Evolutionary conservation across 2,329 filamentous ascomycete genomes (phyloP).

Genomic region (Fusarium albidum): DNA sequence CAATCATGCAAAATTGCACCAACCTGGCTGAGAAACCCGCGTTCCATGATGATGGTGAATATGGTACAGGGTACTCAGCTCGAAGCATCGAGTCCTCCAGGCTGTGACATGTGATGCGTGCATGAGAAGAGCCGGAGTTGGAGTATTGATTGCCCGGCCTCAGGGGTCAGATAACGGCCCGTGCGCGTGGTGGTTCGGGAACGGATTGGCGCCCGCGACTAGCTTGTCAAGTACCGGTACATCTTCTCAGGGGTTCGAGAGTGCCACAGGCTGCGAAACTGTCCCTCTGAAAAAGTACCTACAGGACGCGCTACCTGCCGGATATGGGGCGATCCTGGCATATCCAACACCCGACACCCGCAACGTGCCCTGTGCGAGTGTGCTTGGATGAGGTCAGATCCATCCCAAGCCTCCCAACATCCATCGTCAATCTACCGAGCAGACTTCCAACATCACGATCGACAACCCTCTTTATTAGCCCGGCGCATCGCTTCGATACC

Average conservation of each 20-base stretch:
- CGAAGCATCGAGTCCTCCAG: not conserved
- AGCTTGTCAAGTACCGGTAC: slow-evolving; percentile 19
- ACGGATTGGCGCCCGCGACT: slow-evolving; percentile 14
- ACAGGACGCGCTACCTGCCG: slow-evolving; percentile 8
- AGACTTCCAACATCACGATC: slow-evolving; percentile 37
- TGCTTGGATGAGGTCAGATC: slow-evolving; percentile 34
- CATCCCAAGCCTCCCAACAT: slow-evolving; percentile 36
- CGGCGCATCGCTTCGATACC: slow-evolving; percentile 19
- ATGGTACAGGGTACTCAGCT: too few relatives aligned
- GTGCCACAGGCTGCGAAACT: not conserved
- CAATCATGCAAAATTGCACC: not conserved
- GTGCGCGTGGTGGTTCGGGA: slow-evolving; percentile 32
- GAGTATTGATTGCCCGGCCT: slow-evolving; percentile 21
- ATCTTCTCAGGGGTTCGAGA: not conserved
- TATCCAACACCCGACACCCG: slow-evolving; percentile 12
- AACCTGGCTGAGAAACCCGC: not conserved
- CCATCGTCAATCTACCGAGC: slow-evolving; percentile 25
- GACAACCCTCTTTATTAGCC: slow-evolving; percentile 32
- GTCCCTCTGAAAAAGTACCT: slow-evolving; percentile 4
- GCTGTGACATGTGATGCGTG: slow-evolving; percentile 6
- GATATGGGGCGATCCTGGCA: slow-evolving; percentile 20
- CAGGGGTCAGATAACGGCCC: slow-evolving; percentile 26
- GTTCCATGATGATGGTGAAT: not conserved
- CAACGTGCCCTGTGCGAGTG: slow-evolving; percentile 19
- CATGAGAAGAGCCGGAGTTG: not conserved